phyloP scores from a whole-genome alignment of 1,284 basidiomycete species.

The Naganishia sp. region DNA sequence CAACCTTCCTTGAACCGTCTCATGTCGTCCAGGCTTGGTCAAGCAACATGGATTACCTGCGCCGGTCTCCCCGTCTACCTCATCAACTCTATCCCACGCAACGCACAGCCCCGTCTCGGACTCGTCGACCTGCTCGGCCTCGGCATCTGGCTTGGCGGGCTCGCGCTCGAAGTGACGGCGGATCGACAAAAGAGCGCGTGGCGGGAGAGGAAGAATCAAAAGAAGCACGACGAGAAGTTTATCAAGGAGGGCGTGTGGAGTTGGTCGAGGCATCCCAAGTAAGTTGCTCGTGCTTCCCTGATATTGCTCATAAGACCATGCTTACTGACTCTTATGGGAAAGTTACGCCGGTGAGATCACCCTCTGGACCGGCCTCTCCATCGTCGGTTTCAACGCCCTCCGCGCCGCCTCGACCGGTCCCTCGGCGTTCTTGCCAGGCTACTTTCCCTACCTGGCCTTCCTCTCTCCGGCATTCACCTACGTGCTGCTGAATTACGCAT shows the following conservation, averaged over 20 bases:
- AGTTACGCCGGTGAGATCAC: slow-evolving; percentile 77
- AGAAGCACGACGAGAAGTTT: slow-evolving; percentile 73
- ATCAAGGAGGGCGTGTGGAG: slow-evolving; percentile 72
- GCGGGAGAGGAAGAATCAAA: slow-evolving; percentile 65
- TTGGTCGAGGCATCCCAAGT: slow-evolving; percentile 75
- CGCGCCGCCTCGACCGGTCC: slow-evolving; percentile 38
- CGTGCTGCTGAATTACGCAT: slow-evolving; percentile 60
- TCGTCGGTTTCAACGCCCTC: slow-evolving; percentile 61
- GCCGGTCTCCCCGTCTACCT: slow-evolving; percentile 71
- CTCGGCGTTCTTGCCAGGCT: slow-evolving; percentile 56
- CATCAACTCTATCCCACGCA: slow-evolving; percentile 64
- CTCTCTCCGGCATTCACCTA: slow-evolving; percentile 70
- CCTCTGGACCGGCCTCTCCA: slow-evolving; percentile 71
- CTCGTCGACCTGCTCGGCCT: slow-evolving; percentile 63
- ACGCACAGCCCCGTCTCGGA: slow-evolving; percentile 63
- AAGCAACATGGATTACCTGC: slow-evolving; percentile 71
- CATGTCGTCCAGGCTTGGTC: slow-evolving; percentile 55
- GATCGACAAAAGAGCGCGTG: slow-evolving; percentile 72
- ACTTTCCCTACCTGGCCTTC: slow-evolving; percentile 56
- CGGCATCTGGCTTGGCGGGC: slow-evolving; percentile 63
- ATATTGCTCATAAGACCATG: neutral
- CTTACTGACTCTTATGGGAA: slow-evolving; percentile 1
- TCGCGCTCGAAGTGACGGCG: slow-evolving; percentile 66
- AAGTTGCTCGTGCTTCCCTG: no score
- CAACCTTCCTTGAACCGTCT: neutral